Evolutionary conservation across 2,329 filamentous ascomycete genomes (phyloP).

Genomic region (Aspergillus terreus): DNA sequence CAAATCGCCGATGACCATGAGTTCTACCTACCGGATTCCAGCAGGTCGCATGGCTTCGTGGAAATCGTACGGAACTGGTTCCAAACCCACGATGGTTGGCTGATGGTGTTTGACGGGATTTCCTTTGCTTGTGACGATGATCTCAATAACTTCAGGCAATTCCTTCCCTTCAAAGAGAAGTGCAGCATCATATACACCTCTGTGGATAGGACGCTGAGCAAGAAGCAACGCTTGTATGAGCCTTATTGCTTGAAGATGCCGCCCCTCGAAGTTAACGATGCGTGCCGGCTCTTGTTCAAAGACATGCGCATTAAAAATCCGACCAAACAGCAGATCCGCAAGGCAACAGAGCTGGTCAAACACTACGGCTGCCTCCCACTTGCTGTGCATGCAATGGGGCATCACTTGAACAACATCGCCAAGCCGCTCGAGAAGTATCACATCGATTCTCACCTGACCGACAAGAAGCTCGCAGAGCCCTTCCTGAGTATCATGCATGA

Average conservation of each 20-base stretch:
- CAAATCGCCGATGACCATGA: constrained; percentile 37
- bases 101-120: constrained; percentile 65
- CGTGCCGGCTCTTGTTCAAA: constrained; percentile 58
- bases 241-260: constrained; percentile 56
- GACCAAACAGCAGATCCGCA: constrained; percentile 51
- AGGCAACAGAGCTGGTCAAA: constrained; percentile 60
- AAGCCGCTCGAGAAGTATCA: constrained; percentile 60
- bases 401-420: constrained; percentile 57
- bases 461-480: constrained; percentile 52
- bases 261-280: constrained; percentile 54
- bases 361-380: constrained; percentile 63
- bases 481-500: constrained; percentile 48
- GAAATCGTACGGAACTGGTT: constrained; percentile 61
- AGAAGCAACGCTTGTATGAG: constrained; percentile 59
- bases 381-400: constrained; percentile 64
- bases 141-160: constrained; percentile 50
- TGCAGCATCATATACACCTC: constrained; percentile 68
- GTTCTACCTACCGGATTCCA: constrained; percentile 33
- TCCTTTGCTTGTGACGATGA: constrained; percentile 56
- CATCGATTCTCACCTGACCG: constrained; percentile 54
- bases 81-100: constrained; percentile 59
- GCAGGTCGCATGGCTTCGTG: constrained; percentile 50
- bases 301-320: constrained; percentile 60
- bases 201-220: constrained; percentile 54
- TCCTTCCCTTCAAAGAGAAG: constrained; percentile 61